Base-by-base conservation (phyloP, 1,284 basidiomycete genomes). In the Leccinum griseonigrum region DNA sequence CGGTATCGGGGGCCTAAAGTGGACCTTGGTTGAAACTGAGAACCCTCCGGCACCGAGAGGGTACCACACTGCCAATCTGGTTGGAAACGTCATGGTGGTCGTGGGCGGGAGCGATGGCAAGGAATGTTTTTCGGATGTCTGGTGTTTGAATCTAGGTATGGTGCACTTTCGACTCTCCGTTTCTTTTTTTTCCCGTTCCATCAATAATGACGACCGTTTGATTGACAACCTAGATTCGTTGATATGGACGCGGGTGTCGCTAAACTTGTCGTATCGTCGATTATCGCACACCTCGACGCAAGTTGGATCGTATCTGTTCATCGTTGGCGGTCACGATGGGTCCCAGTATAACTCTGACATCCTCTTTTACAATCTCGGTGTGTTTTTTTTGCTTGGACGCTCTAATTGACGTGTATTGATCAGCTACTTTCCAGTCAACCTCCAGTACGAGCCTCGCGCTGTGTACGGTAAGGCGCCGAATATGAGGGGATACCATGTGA, bases 291-390 rank as follows among this genome's bases (percentile, higher is more conserved):
- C 90, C 5, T 84, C 94, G 3, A 94, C 94, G 0, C 93, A 93
- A 72, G 91, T 97, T 14, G 95, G 95, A n/a, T 94, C 92, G 1
- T 96, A 94, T 70, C 84, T 97, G 0, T 95, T 95, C 76, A 84
- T 97, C 60, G 83, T 90, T 61, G 95, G 94, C 3, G 95, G 95
- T 0, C 94, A 97, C 75, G 91, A 95, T 68, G 90, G 91, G 9
- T 78, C 80, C 22, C 79, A 86, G 52, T 97, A 97, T 74, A 86
- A 84, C 31, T 85, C 87, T n/a, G 92, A 97, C 18, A 79, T 97
- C 9, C 79, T 95, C 13, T 80, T 93, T 6, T 94, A 95, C 76
- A 95, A 97, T 70, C 86, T 97, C 34, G 90, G 93, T 92, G 67
- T 32, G 81, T 72, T 40, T 22, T 34, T 52, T 54, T 51, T 48